Conservation (phyloP, 2,329 filamentous ascomycete genomes). For the Knoxdaviesia proteae region DNA sequence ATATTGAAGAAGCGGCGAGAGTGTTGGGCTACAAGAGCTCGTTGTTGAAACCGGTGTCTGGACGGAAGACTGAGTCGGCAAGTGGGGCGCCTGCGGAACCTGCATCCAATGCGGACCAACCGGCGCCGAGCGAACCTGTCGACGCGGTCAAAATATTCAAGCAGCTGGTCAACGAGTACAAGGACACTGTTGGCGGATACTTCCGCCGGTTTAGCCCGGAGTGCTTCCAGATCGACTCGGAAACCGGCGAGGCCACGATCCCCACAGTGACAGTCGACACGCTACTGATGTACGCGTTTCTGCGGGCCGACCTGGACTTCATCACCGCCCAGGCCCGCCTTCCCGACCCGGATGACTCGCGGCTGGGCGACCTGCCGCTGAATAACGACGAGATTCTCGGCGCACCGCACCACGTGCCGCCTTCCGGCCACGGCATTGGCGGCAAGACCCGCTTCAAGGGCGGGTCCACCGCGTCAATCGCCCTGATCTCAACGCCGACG, state of each 20-base stretch:
- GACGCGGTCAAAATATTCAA: constrained; percentile 50
- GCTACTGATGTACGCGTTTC: constrained; percentile 76
- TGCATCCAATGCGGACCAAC: neutral
- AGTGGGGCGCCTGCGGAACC: neutral
- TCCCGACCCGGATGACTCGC: constrained; percentile 48
- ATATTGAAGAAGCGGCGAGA: constrained; percentile 63
- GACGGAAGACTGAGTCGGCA: too few species aligned
- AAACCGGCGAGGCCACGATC: constrained; percentile 7
- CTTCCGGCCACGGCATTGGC: constrained; percentile 44
- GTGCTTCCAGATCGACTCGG: constrained; percentile 34
- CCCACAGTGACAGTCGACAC: constrained; percentile 45
- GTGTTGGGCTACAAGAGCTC: constrained; percentile 61
- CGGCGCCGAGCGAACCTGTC: constrained; percentile 6
- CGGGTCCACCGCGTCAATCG: constrained; percentile 78
- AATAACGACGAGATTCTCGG: constrained; percentile 75
- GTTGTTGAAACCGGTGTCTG: constrained; percentile 4
- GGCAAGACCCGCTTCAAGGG: constrained; percentile 68
- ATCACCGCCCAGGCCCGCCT: constrained; percentile 74
- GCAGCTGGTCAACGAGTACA: constrained; percentile 56
- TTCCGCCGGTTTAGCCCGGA: constrained; percentile 77
- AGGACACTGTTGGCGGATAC: constrained; percentile 74
- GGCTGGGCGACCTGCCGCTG: constrained; percentile 53
- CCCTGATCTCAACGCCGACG: constrained; percentile 78
- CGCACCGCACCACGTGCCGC: constrained; percentile 26
- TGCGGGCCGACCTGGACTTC: constrained; percentile 88